A percentile compares a stretch with the other conserved stretches of the same genome.
These are phyloP conservation scores for Thermothielavioides terrestris DNA, from an alignment of 495 filamentous ascomycete species.

Conservation along the genomic window DNA sequence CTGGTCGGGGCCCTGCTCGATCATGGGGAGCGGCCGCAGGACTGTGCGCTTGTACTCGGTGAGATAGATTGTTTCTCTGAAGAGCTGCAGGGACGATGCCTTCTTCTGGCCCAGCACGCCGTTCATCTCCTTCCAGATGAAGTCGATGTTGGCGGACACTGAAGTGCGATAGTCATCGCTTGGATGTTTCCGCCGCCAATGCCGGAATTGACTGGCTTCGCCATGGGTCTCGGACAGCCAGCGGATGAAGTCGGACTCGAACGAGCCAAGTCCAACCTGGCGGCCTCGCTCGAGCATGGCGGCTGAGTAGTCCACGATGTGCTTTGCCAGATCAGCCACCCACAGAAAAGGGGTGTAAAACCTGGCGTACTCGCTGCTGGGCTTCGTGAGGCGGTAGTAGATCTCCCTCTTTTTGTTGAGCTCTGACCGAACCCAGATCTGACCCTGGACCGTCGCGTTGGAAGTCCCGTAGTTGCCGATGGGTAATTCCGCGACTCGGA, in stretches of 20 bases:
- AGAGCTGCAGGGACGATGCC: conserved; percentile 34
- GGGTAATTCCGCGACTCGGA: conserved; percentile 49
- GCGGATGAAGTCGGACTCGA: conserved; percentile 42
- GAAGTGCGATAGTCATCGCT: conserved; percentile 49
- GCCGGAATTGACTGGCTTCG: conserved; percentile 24
- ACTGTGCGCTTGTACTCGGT: conserved; percentile 12
- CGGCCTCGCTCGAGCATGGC: conserved; percentile 18
- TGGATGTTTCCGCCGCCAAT: conserved; percentile 43
- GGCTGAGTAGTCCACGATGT: conserved; percentile 55
- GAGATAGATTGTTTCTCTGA: conserved; percentile 27
- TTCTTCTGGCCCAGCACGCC: conserved; percentile 23
- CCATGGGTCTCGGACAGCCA: conserved; percentile 45
- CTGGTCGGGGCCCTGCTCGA: neutral
- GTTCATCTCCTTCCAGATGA: conserved; percentile 54
- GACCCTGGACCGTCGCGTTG: conserved; percentile 36
- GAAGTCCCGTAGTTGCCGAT: conserved; percentile 55
- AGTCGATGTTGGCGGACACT: conserved; percentile 48
- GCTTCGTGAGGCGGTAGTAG: conserved; percentile 53
- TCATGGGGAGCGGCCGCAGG: conserved; percentile 3
- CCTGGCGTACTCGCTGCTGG: conserved; percentile 47
- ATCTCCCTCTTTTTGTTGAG: conserved; percentile 31
- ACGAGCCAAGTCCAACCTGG: conserved; percentile 41
- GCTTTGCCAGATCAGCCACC: conserved; percentile 58
- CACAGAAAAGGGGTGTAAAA: conserved; percentile 56
- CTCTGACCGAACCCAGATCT: conserved; percentile 54